Conservation (phyloP, 1,284 basidiomycete genomes). For the Stereum hirsutum region DNA sequence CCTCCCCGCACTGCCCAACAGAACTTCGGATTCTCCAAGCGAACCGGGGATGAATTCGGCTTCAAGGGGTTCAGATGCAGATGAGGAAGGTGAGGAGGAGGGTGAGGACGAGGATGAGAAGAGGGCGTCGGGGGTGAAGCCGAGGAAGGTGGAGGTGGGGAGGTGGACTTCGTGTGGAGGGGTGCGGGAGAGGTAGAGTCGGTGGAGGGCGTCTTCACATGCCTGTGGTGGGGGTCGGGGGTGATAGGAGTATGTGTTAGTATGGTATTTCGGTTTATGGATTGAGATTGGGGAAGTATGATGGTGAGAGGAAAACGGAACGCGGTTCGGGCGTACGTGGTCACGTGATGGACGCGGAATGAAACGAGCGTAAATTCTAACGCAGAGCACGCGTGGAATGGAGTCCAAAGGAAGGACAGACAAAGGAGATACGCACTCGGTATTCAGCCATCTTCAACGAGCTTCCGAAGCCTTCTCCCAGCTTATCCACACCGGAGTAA, state of each 20-base stretch:
- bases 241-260: too few relatives aligned
- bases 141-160: slow-evolving; percentile 58
- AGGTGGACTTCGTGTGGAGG: slow-evolving; percentile 58
- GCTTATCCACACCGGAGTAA: slow-evolving; percentile 80
- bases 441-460: slow-evolving; percentile 95
- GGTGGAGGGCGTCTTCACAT: slow-evolving; percentile 76
- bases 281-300: too few relatives aligned
- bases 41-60: slow-evolving; percentile 41
- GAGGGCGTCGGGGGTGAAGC: slow-evolving; percentile 22
- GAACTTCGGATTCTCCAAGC: slow-evolving; percentile 52
- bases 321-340: too few relatives aligned
- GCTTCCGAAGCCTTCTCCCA: slow-evolving; percentile 93
- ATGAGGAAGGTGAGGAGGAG: too few relatives aligned
- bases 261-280: too few relatives aligned
- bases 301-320: too few relatives aligned
- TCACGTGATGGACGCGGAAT: too few relatives aligned
- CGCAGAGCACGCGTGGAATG: too few relatives aligned
- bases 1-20: slow-evolving; percentile 56
- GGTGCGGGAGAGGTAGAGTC: slow-evolving; percentile 71
- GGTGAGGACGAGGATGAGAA: slow-evolving; percentile 26
- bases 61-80: too few relatives aligned
- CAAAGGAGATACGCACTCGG: slow-evolving; percentile 45
- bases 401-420: slow-evolving; percentile 1
- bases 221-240: slow-evolving; percentile 35
- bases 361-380: too few relatives aligned